phyloP scores from a whole-genome alignment of 495 filamentous ascomycete genomes.

The Hypoxylon trugodes region DNA sequence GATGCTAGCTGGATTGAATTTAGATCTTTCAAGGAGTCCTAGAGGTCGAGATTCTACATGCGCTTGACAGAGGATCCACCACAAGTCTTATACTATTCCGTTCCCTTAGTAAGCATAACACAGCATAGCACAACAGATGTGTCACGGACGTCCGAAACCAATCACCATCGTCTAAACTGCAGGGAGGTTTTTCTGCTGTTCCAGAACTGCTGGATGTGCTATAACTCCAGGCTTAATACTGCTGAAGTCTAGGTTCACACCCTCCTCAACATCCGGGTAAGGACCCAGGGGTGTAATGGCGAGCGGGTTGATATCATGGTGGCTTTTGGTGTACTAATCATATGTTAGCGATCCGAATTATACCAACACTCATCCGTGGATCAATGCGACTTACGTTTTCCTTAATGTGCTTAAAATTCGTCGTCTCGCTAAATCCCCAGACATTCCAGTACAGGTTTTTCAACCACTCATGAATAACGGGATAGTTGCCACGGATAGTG shows the following conservation, averaged over 20 bases:
- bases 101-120: no score
- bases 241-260: slow-evolving; percentile 30
- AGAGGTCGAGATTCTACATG: no score
- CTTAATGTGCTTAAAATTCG: slow-evolving; percentile 71
- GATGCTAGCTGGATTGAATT: no score
- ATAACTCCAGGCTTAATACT: slow-evolving; percentile 23
- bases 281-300: slow-evolving; percentile 73
- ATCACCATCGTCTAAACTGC: slow-evolving; percentile 1
- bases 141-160: background rate
- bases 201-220: slow-evolving; percentile 24
- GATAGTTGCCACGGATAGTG: slow-evolving; percentile 76
- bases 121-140: no score
- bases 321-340: slow-evolving; percentile 57
- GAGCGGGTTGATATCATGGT: slow-evolving; percentile 67
- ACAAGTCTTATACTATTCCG: no score
- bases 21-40: no score
- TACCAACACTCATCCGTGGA: background rate
- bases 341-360: slow-evolving; percentile 5
- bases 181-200: slow-evolving; percentile 28
- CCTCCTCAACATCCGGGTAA: slow-evolving; percentile 63
- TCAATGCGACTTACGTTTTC: slow-evolving; percentile 47
- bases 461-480: slow-evolving; percentile 73
- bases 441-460: slow-evolving; percentile 75
- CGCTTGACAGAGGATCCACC: no score
- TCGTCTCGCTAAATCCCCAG: slow-evolving; percentile 73